phyloP scores from a whole-genome alignment of 1,284 basidiomycete species.

The Tilletia caries region DNA sequence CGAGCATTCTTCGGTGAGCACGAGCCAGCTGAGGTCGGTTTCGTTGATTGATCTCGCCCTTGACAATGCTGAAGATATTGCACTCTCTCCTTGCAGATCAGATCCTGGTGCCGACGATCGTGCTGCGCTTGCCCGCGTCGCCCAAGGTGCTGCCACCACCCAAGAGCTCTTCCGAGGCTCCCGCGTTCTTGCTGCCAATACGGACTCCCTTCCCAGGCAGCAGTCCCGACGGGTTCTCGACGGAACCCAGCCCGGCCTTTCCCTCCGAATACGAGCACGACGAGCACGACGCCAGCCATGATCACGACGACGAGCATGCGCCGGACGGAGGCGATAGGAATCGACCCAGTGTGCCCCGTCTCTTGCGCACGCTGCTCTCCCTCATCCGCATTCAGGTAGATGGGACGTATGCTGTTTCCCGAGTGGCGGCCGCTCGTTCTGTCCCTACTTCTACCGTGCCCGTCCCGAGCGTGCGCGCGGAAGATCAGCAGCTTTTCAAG shows the following conservation, averaged over 20 bases:
- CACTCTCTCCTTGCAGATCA: background rate
- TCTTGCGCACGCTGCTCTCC: background rate
- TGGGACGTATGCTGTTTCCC: background rate
- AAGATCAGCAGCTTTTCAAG: background rate
- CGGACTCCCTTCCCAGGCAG: background rate
- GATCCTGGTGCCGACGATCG: background rate
- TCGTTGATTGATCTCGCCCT: background rate
- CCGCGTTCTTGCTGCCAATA: background rate
- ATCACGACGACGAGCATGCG: background rate
- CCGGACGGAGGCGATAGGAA: background rate
- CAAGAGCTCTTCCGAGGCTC: background rate
- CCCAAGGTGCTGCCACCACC: background rate
- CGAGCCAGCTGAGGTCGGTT: background rate
- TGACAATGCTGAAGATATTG: too few relatives aligned
- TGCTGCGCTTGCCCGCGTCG: background rate
- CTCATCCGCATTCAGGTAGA: background rate
- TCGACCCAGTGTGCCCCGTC: background rate
- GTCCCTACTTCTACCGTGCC: background rate
- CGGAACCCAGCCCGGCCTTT: background rate
- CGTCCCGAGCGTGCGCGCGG: background rate
- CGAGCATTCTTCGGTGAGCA: slow-evolving; percentile 3
- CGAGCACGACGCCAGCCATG: too few relatives aligned
- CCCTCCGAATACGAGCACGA: slow-evolving; percentile 3
- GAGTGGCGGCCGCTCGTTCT: background rate
- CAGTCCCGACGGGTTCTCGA: background rate